phyloP scores from a whole-genome alignment of 495 filamentous ascomycete genomes.

The Aspergillus indologenus region DNA sequence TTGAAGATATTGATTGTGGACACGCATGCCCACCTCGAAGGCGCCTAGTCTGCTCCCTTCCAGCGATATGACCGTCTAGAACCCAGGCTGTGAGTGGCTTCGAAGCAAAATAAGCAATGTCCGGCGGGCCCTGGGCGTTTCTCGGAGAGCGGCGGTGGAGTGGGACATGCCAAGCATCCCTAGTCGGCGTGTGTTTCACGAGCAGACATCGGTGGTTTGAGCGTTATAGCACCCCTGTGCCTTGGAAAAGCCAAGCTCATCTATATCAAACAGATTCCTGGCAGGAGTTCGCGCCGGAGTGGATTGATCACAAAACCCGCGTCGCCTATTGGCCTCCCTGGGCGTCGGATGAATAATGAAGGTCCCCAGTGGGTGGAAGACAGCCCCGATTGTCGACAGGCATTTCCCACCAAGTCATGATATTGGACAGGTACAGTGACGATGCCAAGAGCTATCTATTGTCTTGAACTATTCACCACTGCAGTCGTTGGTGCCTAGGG shows the following conservation, averaged over 20 bases:
- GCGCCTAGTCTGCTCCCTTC: background rate
- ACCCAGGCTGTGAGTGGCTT: slow-evolving; percentile 7
- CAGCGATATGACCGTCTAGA: background rate
- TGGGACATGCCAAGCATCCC: slow-evolving; percentile 15
- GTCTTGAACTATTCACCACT: background rate
- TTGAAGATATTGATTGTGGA: slow-evolving; percentile 19
- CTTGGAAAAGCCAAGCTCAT: slow-evolving; percentile 8
- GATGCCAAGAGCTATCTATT: background rate
- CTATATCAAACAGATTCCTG: slow-evolving; percentile 12
- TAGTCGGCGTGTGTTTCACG: slow-evolving; percentile 12
- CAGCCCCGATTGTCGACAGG: background rate
- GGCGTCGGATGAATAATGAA: background rate
- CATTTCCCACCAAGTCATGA: background rate
- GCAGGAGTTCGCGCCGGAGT: slow-evolving; percentile 9
- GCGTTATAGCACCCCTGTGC: slow-evolving; percentile 2
- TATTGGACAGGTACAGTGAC: background rate
- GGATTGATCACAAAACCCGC: slow-evolving; percentile 18
- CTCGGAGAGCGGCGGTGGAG: slow-evolving; percentile 2
- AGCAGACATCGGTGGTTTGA: slow-evolving; percentile 13
- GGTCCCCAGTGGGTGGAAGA: background rate
- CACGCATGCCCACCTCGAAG: background rate
- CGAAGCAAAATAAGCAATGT: slow-evolving; percentile 12
- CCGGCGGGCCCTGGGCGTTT: slow-evolving; percentile 9
- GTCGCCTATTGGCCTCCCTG: slow-evolving; percentile 6
- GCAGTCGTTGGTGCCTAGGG: background rate